Conservation (phyloP, 2,329 filamentous ascomycete genomes). For the Pyrenophora teres region DNA sequence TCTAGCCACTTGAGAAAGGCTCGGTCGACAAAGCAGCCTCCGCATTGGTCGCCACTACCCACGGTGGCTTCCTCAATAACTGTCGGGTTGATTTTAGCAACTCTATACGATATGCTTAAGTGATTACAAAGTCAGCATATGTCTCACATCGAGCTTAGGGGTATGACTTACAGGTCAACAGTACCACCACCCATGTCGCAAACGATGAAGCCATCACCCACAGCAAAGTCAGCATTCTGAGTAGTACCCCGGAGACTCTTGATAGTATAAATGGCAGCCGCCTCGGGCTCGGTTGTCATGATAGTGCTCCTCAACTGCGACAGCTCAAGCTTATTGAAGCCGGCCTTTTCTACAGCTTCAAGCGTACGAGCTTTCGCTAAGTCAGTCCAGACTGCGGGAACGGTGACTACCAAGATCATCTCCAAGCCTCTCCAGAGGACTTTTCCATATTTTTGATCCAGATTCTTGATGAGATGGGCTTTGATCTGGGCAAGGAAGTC, state of each 20-base stretch:
- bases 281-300: constrained; percentile 28
- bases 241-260: constrained; percentile 11
- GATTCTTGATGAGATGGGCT: constrained; percentile 25
- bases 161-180: constrained; percentile 22
- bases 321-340: constrained; percentile 22
- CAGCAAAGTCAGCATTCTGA: constrained; percentile 16
- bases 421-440: constrained; percentile 16
- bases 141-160: background rate
- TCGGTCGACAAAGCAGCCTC: constrained; percentile 34
- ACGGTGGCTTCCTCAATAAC: constrained; percentile 29
- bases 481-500: constrained; percentile 35
- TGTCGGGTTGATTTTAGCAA: constrained; percentile 14
- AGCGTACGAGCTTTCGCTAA: constrained; percentile 25
- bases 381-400: constrained; percentile 37
- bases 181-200: constrained; percentile 42
- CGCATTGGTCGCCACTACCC: constrained; percentile 34
- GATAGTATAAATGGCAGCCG: constrained; percentile 35
- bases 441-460: constrained; percentile 26
- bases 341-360: constrained; percentile 23
- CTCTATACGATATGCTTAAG: constrained; percentile 25
- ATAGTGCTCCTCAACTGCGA: constrained; percentile 13
- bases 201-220: constrained; percentile 31
- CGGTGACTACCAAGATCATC: constrained; percentile 28
- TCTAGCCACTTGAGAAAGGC: constrained; percentile 31
- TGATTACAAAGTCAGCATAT: background rate